Evolutionary conservation across 192 early-diverging fungal genomes (phyloP).

Genomic region (Glomus cerebriforme): DNA sequence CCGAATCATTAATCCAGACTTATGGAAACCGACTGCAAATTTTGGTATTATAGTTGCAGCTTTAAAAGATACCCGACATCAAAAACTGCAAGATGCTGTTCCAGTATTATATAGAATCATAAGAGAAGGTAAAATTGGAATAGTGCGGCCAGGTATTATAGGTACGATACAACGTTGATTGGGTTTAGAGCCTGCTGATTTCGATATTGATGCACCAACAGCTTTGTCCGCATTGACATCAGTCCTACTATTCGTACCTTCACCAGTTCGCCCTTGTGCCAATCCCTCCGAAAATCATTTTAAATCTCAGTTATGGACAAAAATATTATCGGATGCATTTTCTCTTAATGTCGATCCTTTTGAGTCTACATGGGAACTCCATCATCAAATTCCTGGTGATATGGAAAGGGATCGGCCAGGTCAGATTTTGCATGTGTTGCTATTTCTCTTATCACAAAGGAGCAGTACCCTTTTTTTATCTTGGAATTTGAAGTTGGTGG

Average conservation of each 20-base stretch:
- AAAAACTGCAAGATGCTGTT: constrained; percentile 2
- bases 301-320: constrained; percentile 12
- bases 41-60: constrained; percentile 3
- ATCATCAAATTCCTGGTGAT: constrained; percentile 9
- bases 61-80: constrained; percentile 2
- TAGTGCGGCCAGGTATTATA: constrained; percentile 1
- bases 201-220: constrained; percentile 15
- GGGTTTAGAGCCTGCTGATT: not conserved
- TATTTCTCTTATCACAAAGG: not conserved
- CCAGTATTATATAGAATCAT: not conserved
- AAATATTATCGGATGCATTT: constrained; percentile 16
- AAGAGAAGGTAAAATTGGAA: not conserved
- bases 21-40: not conserved
- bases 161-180: constrained; percentile 1
- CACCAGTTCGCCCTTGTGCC: constrained; percentile 1
- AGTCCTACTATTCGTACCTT: not conserved
- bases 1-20: too few relatives aligned
- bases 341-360: not conserved
- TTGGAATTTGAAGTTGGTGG: constrained; percentile 24
- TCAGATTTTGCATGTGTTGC: constrained; percentile 8
- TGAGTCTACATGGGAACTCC: constrained; percentile 13
- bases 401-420: constrained; percentile 11
- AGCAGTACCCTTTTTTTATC: constrained; percentile 10
- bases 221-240: constrained; percentile 2
- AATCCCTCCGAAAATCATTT: constrained; percentile 7